Evolutionary conservation across 73 alveolate species (phyloP).

Genomic region (Blepharisma japonicum): DNA sequence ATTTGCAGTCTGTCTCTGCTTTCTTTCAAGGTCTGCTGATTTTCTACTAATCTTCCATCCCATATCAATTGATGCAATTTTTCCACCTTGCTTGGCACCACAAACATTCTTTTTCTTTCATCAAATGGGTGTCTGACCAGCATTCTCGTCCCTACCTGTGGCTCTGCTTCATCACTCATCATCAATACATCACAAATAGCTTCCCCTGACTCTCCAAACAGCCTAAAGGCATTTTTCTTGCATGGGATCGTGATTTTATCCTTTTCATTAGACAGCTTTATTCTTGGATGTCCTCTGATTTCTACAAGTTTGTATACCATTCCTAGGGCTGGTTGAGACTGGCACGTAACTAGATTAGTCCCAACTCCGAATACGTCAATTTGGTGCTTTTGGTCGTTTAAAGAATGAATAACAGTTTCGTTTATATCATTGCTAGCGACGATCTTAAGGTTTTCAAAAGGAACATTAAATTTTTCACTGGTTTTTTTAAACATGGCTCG

Average conservation of each 20-base stretch:
- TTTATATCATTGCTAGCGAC: slow-evolving; percentile 91
- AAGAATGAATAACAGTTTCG: slow-evolving; percentile 57
- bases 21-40: neutral
- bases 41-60: slow-evolving; percentile 6
- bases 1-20: neutral
- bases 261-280: slow-evolving; percentile 71
- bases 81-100: slow-evolving; percentile 36
- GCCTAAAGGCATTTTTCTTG: slow-evolving; percentile 52
- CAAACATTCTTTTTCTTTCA: slow-evolving; percentile 14
- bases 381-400: slow-evolving; percentile 62
- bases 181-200: slow-evolving; percentile 53
- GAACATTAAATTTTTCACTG: slow-evolving; percentile 40
- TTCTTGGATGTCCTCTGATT: slow-evolving; percentile 64
- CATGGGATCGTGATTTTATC: slow-evolving; percentile 69
- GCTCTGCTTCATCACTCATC: slow-evolving; percentile 42
- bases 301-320: slow-evolving; percentile 88
- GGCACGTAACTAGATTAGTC: slow-evolving; percentile 87
- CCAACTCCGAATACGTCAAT: slow-evolving; percentile 91
- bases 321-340: slow-evolving; percentile 92
- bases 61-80: neutral
- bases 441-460: slow-evolving; percentile 38
- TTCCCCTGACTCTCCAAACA: slow-evolving; percentile 30
- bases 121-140: slow-evolving; percentile 40
- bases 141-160: slow-evolving; percentile 32
- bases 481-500: slow-evolving; percentile 35